A percentile compares a stretch with the other conserved stretches of the same genome.
Conservation (phyloP, 2,329 filamentous ascomycete genomes). For the Claviceps sp. region DNA sequence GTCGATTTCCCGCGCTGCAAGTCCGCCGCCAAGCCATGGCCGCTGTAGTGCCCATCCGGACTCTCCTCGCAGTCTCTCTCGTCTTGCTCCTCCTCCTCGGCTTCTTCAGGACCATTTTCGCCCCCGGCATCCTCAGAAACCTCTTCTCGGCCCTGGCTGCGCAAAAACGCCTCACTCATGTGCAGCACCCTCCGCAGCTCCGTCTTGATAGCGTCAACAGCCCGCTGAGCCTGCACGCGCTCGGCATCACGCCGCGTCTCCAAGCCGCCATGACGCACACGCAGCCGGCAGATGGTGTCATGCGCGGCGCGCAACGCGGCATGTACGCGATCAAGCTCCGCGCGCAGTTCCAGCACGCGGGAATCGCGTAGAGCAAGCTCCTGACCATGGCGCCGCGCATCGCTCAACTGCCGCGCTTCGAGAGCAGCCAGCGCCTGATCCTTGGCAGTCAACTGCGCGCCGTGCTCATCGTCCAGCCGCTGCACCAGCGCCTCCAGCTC, state of each 20-base stretch:
- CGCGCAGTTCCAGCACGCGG: constrained; percentile 32
- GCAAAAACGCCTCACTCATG: constrained; percentile 32
- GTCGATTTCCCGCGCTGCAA: constrained; percentile 8
- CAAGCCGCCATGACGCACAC: constrained; percentile 32
- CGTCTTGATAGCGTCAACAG: constrained; percentile 35
- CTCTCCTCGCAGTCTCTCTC: too few species aligned
- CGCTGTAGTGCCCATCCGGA: too few species aligned
- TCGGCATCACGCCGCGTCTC: constrained; percentile 23
- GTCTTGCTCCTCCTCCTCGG: too few species aligned
- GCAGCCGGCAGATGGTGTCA: constrained; percentile 29
- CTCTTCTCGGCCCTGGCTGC: constrained; percentile 16
- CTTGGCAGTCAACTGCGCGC: constrained; percentile 16
- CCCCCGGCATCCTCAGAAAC: neutral
- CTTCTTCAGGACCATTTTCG: too few species aligned
- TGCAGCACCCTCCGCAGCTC: constrained; percentile 36
- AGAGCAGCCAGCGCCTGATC: constrained; percentile 28
- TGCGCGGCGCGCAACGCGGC: constrained; percentile 32
- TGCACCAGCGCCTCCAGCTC: constrained; percentile 40
- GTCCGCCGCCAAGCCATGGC: too few species aligned
- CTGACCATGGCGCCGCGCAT: constrained; percentile 28
- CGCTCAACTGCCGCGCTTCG: constrained; percentile 26
- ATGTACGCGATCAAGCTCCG: constrained; percentile 35
- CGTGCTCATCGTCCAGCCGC: constrained; percentile 25
- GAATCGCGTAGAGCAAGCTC: constrained; percentile 38
- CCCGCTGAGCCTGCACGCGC: constrained; percentile 25